These are phyloP conservation scores for Trametes villosa DNA, from an alignment of 768 basidiomycete species.

Conservation along the genomic window DNA sequence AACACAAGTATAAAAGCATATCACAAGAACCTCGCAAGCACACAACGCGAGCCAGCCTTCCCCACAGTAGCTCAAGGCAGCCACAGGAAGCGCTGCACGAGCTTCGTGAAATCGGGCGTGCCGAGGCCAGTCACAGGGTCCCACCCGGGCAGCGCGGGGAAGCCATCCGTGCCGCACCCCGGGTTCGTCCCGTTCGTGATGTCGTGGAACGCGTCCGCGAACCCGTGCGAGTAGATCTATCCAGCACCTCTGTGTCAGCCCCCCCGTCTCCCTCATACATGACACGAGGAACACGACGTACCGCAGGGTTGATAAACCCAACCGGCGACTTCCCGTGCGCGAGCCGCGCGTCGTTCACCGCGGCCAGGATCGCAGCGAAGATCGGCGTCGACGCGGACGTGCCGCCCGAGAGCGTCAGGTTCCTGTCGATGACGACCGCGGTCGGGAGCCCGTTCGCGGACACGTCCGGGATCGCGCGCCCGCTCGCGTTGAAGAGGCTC, in stretches of 20 bases:
- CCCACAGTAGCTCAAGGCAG: slow-evolving; percentile 13
- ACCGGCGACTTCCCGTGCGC: slow-evolving; percentile 32
- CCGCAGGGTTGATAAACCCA: slow-evolving; percentile 39
- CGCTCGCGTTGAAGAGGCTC: slow-evolving; percentile 21
- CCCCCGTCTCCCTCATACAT: not conserved
- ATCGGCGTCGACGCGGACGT: slow-evolving; percentile 67
- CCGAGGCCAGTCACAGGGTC: slow-evolving; percentile 42
- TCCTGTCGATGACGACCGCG: slow-evolving; percentile 1
- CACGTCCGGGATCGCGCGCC: slow-evolving; percentile 38
- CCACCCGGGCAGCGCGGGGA: slow-evolving; percentile 38
- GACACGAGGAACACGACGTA: not conserved
- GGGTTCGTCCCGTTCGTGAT: slow-evolving; percentile 40
- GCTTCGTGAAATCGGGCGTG: slow-evolving; percentile 36
- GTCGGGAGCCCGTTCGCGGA: slow-evolving; percentile 37
- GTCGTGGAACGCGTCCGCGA: slow-evolving; percentile 36
- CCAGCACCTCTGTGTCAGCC: not conserved
- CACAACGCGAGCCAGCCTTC: too few species aligned
- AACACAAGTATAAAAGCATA: too few species aligned
- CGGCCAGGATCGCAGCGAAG: slow-evolving; percentile 62
- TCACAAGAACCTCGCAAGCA: too few species aligned
- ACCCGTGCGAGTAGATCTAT: slow-evolving; percentile 28
- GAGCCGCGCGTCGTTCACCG: slow-evolving; percentile 46
- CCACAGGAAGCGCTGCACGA: slow-evolving; percentile 18
- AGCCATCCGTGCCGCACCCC: slow-evolving; percentile 43
- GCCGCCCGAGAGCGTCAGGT: slow-evolving; percentile 31